These are phyloP conservation scores for Dictyostelium purpureum DNA, from an alignment of 78 protist species.

Conservation along the genomic window DNA sequence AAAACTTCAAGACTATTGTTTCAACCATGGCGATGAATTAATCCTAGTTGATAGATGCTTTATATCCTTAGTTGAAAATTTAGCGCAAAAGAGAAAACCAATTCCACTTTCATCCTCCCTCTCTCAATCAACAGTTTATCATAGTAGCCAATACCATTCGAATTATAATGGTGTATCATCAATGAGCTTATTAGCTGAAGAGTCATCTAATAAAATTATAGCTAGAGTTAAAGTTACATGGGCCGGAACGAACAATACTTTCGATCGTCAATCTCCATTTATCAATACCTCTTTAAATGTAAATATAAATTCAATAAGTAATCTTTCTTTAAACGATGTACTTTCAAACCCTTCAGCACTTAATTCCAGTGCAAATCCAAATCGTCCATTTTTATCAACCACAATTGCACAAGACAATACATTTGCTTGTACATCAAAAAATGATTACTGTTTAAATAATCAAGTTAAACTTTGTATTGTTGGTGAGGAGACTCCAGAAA, in stretches of 20 bases:
- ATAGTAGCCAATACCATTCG: background rate
- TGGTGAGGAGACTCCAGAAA: constrained; percentile 59
- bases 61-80: constrained; percentile 22
- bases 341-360: background rate
- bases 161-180: constrained; percentile 17
- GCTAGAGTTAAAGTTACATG: constrained; percentile 31
- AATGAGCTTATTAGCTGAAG: background rate
- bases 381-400: background rate
- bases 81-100: background rate
- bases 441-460: constrained; percentile 48
- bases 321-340: background rate
- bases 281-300: background rate
- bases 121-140: background rate
- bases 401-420: constrained; percentile 1
- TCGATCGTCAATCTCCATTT: background rate
- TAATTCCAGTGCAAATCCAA: background rate
- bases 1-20: constrained; percentile 15
- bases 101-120: background rate
- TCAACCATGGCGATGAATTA: constrained; percentile 60
- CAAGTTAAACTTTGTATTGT: constrained; percentile 68
- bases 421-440: background rate
- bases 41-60: background rate
- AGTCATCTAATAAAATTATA: background rate
- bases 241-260: background rate
- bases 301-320: background rate